Base-by-base conservation (phyloP, 2,329 filamentous ascomycete genomes). In the Calonectria hawksworthii region DNA sequence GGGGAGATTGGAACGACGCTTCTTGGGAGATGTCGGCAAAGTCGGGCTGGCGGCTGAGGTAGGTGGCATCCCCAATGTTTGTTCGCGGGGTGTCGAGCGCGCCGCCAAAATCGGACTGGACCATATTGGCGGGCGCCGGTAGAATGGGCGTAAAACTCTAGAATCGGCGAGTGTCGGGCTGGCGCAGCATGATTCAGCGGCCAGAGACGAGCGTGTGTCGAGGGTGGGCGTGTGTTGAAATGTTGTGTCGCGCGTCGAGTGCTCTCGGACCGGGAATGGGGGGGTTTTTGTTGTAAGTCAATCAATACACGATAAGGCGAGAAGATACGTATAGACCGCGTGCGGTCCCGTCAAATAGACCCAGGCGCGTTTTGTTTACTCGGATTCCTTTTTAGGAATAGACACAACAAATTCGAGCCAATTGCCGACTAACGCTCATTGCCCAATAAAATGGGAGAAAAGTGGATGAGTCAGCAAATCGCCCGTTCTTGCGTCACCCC, bases 51-150 rank as follows among this genome's bases (percentile, higher is more conserved):
- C 92, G 88, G 84, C 87, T 92, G 76, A 98, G 89, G 85, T 93
- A 96, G 78, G 96, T 98, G 85, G 92, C 93, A 90, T 98, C 95
- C 82, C 94, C 95, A 79, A 93, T 86, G 82, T 96, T 94, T 75
- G 95, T 98, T 83, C 94, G 93, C 82, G 96, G 96, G 80, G 96
- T 98, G 86, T 97, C 94, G 86, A 98, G 90, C 82, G 89, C 90
- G 83, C 86, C 89, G 83, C 86, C 89, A 80, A 89, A 90, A 82
- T 93, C 93, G 51, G 91, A 90, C 77, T 91, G 90, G 74, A 90
- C 91, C 93, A 95, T 95, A 79, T 81, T 78, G 80, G 78, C 65
- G 73, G 68, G 30, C 69, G 59, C 59, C 56, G 47, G 28, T 72
- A 30, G 44, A 65, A 63, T 72, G 47, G 54, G 44, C 34, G 74